A percentile compares a stretch with the other conserved stretches of the same genome.
These are phyloP conservation scores for Magnusiomyces magnusii DNA, from an alignment of 1,139 yeast genomes.

Conservation along the genomic window DNA sequence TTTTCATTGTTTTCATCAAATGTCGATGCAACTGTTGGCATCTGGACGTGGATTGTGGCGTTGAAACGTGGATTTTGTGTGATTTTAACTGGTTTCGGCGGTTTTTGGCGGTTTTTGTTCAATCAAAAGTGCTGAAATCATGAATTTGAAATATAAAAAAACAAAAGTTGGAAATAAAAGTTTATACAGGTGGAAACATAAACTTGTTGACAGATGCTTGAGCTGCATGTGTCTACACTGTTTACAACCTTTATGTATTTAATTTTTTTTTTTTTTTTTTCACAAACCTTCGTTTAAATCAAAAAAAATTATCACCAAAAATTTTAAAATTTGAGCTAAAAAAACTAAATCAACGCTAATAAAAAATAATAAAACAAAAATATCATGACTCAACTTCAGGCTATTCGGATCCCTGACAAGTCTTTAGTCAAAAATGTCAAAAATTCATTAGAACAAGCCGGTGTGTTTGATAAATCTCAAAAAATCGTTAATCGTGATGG, in stretches of 20 bases:
- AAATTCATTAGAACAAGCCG: conserved; percentile 23
- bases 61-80: neutral
- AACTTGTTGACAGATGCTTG: neutral
- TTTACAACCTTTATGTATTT: neutral
- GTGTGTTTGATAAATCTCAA: conserved; percentile 22
- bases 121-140: no score
- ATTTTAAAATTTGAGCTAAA: neutral
- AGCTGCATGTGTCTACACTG: neutral
- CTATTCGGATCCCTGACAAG: conserved; percentile 13
- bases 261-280: neutral
- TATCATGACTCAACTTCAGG: neutral
- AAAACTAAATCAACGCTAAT: neutral
- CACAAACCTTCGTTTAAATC: neutral
- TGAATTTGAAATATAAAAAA: no score
- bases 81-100: no score
- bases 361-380: neutral
- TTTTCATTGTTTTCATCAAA: neutral
- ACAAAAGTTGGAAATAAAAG: no score
- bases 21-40: neutral
- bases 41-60: neutral
- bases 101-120: no score
- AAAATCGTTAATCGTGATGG: conserved; percentile 22
- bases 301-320: no score
- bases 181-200: neutral
- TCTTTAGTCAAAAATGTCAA: conserved; percentile 27